phyloP scores from a whole-genome alignment of 768 basidiomycete species.

The Rhizopogon sp. region DNA sequence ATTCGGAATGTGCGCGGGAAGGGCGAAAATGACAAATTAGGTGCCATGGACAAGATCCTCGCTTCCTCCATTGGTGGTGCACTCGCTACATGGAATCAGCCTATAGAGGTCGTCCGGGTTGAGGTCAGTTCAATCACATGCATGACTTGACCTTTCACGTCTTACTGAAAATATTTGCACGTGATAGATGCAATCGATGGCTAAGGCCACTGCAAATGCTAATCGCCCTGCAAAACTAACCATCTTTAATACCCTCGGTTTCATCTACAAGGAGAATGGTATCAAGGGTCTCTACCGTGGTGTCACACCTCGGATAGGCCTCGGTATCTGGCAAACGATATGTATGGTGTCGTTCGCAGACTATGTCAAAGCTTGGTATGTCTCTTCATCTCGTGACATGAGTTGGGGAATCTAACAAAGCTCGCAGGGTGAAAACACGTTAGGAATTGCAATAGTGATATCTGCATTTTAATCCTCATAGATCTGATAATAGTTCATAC shows the following conservation, averaged over 20 bases:
- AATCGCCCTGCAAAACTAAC: constrained; percentile 91
- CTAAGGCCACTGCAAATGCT: constrained; percentile 62
- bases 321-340: constrained; percentile 95
- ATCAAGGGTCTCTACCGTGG: constrained; percentile 96
- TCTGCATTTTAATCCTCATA: constrained; percentile 9
- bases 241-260: constrained; percentile 85
- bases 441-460: constrained; percentile 6
- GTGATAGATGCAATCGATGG: constrained; percentile 96
- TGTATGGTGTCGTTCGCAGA: constrained; percentile 99
- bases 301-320: constrained; percentile 92
- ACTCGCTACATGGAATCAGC: constrained; percentile 98
- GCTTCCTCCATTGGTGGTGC: constrained; percentile 91
- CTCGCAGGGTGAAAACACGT: constrained; percentile 47
- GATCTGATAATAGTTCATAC: constrained; percentile 7
- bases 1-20: constrained; percentile 81
- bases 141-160: background rate
- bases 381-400: background rate
- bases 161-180: constrained; percentile 1
- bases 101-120: constrained; percentile 95
- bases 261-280: constrained; percentile 96
- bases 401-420: background rate
- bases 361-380: constrained; percentile 85
- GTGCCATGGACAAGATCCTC: constrained; percentile 81
- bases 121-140: constrained; percentile 49
- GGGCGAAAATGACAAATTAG: constrained; percentile 65